Conservation (phyloP, 306 rosid genomes). For the Castanea crenata region DNA sequence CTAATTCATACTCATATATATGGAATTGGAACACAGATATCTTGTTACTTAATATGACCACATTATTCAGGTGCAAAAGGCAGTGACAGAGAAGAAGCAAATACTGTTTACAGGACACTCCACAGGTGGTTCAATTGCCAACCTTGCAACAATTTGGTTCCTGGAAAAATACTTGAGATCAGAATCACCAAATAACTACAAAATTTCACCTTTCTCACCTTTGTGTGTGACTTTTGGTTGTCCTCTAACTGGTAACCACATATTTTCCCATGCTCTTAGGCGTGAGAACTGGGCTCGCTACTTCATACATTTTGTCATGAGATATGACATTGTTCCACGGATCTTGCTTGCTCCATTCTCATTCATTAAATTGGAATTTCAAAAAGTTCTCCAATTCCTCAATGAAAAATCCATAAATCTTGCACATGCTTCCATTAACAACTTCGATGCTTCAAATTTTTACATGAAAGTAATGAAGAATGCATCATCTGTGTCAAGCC, state of each 20-base stretch:
- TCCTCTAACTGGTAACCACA: constrained; percentile 65
- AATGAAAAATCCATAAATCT: neutral
- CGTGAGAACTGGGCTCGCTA: constrained; percentile 66
- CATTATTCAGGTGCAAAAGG: constrained; percentile 45
- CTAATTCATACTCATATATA: too few relatives aligned
- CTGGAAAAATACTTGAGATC: constrained; percentile 33
- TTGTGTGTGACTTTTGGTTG: constrained; percentile 74
- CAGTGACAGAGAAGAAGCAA: constrained; percentile 24
- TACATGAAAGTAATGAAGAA: constrained; percentile 49
- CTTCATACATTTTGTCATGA: constrained; percentile 59
- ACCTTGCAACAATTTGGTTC: constrained; percentile 60
- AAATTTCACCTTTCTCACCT: constrained; percentile 2
- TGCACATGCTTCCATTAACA: neutral
- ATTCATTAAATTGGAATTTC: constrained; percentile 23
- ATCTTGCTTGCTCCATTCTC: constrained; percentile 60
- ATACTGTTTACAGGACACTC: constrained; percentile 77
- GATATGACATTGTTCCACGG: constrained; percentile 71
- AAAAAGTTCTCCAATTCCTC: constrained; percentile 31
- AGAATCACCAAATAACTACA: too few relatives aligned
- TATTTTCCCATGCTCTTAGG: constrained; percentile 75
- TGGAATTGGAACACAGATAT: too few relatives aligned
- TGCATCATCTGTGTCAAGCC: constrained; percentile 50
- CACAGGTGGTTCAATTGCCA: constrained; percentile 62
- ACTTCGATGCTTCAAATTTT: constrained; percentile 8
- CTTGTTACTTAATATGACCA: constrained; percentile 17